These are phyloP conservation scores for Agastache rugosa DNA, from an alignment of 257 asterid species.

Conservation along the genomic window DNA sequence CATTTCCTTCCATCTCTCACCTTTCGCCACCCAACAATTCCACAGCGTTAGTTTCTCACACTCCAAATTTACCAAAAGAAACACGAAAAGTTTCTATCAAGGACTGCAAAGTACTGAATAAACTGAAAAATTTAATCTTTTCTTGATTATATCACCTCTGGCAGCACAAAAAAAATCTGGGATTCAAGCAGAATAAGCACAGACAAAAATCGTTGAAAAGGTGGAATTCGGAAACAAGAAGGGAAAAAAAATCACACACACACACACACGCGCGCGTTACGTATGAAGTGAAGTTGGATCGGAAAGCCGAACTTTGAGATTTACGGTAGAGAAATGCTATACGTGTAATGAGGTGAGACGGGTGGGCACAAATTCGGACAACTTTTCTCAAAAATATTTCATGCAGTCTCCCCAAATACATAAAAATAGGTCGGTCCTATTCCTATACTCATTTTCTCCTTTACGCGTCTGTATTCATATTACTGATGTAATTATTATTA, in stretches of 20 bases:
- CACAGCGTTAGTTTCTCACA: background rate
- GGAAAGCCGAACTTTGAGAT: background rate
- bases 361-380: background rate
- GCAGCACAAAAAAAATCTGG: background rate
- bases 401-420: background rate
- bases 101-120: background rate
- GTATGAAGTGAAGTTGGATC: background rate
- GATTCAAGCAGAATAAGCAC: background rate
- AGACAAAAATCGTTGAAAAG: background rate
- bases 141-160: background rate
- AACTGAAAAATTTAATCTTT: background rate
- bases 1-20: constrained; percentile 44
- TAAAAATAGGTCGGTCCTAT: too few species aligned
- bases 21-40: background rate
- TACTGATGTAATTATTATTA: too few species aligned
- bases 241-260: too few species aligned
- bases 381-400: background rate
- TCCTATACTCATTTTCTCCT: too few species aligned
- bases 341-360: background rate
- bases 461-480: too few species aligned
- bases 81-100: background rate
- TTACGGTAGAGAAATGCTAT: background rate
- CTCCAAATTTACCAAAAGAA: background rate
- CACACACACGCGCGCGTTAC: background rate
- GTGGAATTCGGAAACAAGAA: background rate